A percentile compares a stretch with the other conserved stretches of the same genome.
Evolutionary conservation across 352 stramenopile species (phyloP).

Genomic region (Phytophthora boehmeriae): DNA sequence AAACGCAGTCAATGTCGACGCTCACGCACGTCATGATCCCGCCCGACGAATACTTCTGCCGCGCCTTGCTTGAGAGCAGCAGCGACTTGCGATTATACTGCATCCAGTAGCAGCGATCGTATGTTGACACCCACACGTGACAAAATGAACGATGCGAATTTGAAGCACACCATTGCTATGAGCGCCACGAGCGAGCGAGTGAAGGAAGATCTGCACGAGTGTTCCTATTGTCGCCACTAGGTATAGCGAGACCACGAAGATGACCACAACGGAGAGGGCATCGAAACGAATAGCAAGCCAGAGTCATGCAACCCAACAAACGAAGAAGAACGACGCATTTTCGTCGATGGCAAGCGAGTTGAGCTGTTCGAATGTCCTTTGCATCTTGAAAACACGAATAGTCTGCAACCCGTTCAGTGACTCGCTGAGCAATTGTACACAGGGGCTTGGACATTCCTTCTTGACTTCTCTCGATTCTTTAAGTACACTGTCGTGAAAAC

Average conservation of each 20-base stretch:
- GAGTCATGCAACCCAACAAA: conserved; percentile 54
- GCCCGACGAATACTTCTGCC: conserved; percentile 48
- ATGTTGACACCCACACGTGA: conserved; percentile 52
- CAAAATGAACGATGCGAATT: conserved; percentile 56
- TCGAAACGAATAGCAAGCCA: conserved; percentile 95
- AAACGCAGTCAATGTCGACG: conserved; percentile 61
- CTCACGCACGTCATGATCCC: conserved; percentile 64
- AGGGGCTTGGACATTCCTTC: conserved; percentile 89
- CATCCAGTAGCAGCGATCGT: conserved; percentile 48
- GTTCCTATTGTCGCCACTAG: conserved; percentile 67
- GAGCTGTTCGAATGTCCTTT: conserved; percentile 49
- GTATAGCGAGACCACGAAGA: conserved; percentile 88
- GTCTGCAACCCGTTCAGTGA: conserved; percentile 92
- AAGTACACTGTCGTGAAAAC: conserved; percentile 83
- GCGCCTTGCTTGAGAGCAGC: conserved; percentile 43
- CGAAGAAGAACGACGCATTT: conserved; percentile 52
- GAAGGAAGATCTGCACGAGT: no score
- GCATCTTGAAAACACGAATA: conserved; percentile 56
- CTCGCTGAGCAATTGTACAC: conserved; percentile 95
- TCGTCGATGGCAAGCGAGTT: conserved; percentile 44
- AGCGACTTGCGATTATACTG: conserved; percentile 65
- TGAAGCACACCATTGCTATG: conserved; percentile 38
- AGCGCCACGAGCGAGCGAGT: conserved; percentile 39
- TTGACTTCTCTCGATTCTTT: conserved; percentile 90
- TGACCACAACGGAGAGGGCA: conserved; percentile 78